Base-by-base conservation (phyloP, 139 green algal genomes). In the Tetraselmis chui region DNA sequence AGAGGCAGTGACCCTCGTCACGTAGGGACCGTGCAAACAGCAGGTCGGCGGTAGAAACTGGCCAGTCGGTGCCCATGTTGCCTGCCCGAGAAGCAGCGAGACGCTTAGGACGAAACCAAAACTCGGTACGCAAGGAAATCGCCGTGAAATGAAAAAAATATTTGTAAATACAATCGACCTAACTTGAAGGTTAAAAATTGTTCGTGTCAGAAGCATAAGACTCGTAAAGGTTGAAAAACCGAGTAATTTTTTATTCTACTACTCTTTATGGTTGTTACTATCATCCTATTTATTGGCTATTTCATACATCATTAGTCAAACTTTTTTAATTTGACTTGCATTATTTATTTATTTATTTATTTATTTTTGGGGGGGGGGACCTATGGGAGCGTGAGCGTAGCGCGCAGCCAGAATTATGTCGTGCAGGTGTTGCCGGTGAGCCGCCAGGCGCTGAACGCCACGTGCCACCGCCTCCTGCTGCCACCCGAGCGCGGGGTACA, bases 341-440 rank as follows among this genome's bases (percentile, higher is more conserved):
- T 82, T 23, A 76, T 80, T 80, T 67, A 26, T 80, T 26, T 80
- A 80, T 80, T 59, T 67, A 80, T 67, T 29, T 25, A 78, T 18
- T 77, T 18, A 74, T 26, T 18, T 77, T n/a, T 30, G 76, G 29
- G 45, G 45, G 45, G 45, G 5, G 11, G 45, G 11, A 67, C 45
- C 84, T 22, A 97, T 80, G 18, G 94, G 94, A 80, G 96, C 88
- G 86, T 97, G 93, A 0, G 92, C 91, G 77, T 98, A 98, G 74
- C 93, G 87, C 29, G 93, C 90, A 25, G 95, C 82, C 28, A 80
- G 78, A 0, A 92, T 85, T 11, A 87, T 88, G 31, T 93, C 90
- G 77, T 91, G 82, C 92, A 97, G 23, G 81, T 76, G 2, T 81
- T 86, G 2, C 85, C 83, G 1, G 76, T 67, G 45, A 5, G 18